Evolutionary conservation across 2,329 filamentous ascomycete genomes (phyloP).

Genomic region (Didymella glomerata): DNA sequence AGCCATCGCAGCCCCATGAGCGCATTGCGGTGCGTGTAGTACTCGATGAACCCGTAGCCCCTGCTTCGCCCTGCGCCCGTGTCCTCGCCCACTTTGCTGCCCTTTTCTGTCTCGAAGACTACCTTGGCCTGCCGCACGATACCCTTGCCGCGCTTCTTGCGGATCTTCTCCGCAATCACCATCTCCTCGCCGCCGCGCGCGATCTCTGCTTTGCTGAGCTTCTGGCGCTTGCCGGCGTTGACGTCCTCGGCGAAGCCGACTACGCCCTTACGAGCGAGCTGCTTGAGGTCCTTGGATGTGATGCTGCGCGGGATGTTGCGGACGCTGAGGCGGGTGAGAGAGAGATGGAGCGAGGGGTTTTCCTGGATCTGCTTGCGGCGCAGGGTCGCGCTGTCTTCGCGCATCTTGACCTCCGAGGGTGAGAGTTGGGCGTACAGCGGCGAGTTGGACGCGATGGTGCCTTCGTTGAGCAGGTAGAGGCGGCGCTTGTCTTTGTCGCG

Average conservation of each 20-base stretch:
- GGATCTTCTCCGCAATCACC: slow-evolving; percentile 78
- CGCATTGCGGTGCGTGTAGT: slow-evolving; percentile 90
- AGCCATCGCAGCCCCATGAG: slow-evolving; percentile 95
- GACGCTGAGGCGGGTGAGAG: slow-evolving; percentile 86
- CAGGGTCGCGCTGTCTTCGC: slow-evolving; percentile 85
- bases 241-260: slow-evolving; percentile 94
- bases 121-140: slow-evolving; percentile 94
- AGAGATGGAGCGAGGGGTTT: slow-evolving; percentile 89
- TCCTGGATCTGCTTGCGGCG: slow-evolving; percentile 88
- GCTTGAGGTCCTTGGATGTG: slow-evolving; percentile 87
- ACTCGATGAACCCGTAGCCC: slow-evolving; percentile 98
- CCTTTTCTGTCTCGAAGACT: slow-evolving; percentile 87
- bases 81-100: slow-evolving; percentile 81
- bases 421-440: slow-evolving; percentile 79
- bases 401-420: slow-evolving; percentile 82
- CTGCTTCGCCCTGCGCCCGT: slow-evolving; percentile 82
- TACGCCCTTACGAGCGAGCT: slow-evolving; percentile 87
- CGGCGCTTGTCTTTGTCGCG: slow-evolving; percentile 87
- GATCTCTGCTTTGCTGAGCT: slow-evolving; percentile 89
- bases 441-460: slow-evolving; percentile 79
- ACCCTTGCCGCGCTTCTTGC: slow-evolving; percentile 83
- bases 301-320: slow-evolving; percentile 89
- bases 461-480: slow-evolving; percentile 87
- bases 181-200: slow-evolving; percentile 81
- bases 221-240: slow-evolving; percentile 76